A percentile compares a stretch with the other conserved stretches of the same genome.
phyloP scores from a whole-genome alignment of 1,284 basidiomycete species.

The Leccinum fallax region DNA sequence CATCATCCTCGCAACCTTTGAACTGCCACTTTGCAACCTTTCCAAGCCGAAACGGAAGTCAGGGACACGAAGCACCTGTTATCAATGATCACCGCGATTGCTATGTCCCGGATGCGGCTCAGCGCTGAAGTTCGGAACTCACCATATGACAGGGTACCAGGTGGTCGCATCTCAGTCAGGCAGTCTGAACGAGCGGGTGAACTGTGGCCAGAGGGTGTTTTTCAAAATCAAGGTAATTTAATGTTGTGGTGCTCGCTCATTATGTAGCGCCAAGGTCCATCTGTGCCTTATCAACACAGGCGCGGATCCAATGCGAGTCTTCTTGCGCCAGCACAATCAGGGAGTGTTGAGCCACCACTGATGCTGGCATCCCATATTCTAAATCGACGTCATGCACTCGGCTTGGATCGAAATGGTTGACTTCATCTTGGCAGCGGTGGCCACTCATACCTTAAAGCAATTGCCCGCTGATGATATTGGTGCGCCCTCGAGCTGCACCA shows the following conservation, averaged over 20 bases:
- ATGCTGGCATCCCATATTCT: background rate
- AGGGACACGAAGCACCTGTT: background rate
- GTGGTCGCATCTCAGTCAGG: background rate
- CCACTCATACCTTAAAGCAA: background rate
- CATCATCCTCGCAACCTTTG: background rate
- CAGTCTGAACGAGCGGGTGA: background rate
- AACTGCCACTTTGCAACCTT: background rate
- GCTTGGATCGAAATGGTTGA: background rate
- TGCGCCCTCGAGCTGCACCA: background rate
- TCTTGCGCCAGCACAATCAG: background rate
- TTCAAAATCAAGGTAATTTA: background rate
- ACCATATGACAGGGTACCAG: background rate
- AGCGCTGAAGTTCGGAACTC: background rate
- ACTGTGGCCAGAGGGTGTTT: background rate
- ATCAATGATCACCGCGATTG: background rate
- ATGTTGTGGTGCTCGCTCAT: background rate
- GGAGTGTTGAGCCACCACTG: background rate
- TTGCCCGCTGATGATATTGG: slow-evolving; percentile 7
- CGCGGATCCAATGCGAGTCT: background rate
- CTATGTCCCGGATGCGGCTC: background rate
- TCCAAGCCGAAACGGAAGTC: background rate
- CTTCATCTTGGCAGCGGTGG: background rate
- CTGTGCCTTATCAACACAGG: background rate
- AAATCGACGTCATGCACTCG: background rate
- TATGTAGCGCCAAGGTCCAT: background rate